phyloP scores from a whole-genome alignment of 2,329 filamentous ascomycete genomes.

The Talaromyces sp. region DNA sequence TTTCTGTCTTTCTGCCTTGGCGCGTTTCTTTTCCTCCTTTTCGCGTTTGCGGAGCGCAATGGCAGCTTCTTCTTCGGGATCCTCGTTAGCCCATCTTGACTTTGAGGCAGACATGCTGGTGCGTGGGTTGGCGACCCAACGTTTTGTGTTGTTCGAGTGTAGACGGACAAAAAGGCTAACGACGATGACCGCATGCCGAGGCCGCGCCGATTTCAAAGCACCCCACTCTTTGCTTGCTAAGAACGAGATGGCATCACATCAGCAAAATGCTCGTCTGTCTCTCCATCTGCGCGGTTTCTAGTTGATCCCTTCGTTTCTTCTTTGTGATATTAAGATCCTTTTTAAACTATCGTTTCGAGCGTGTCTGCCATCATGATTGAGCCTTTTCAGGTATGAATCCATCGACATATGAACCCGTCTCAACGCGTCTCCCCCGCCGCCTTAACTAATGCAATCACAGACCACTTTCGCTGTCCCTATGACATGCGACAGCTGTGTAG shows the following conservation, averaged over 20 bases:
- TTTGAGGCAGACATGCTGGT: constrained; percentile 55
- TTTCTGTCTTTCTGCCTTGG: constrained; percentile 75
- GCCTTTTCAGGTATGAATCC: constrained; percentile 39
- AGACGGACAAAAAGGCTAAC: not conserved
- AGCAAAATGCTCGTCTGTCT: not conserved
- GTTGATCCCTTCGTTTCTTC: not conserved
- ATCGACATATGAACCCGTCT: not conserved
- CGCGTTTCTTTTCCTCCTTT: constrained; percentile 82
- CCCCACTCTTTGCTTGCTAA: constrained; percentile 9
- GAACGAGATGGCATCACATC: constrained; percentile 15
- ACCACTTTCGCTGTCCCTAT: constrained; percentile 93
- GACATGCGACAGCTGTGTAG: constrained; percentile 83
- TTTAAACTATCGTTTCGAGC: not conserved
- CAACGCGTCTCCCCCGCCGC: not conserved
- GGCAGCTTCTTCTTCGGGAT: constrained; percentile 71
- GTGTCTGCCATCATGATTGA: constrained; percentile 33
- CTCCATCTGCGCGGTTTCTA: not conserved
- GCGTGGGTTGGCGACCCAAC: not conserved
- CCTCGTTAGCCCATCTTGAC: constrained; percentile 84
- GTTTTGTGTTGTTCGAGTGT: not conserved
- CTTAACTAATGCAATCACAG: constrained; percentile 41
- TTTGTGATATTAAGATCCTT: not conserved
- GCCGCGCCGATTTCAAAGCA: constrained; percentile 13
- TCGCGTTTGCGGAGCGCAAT: constrained; percentile 65
- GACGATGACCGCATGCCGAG: constrained; percentile 10